A percentile compares a stretch with the other conserved stretches of the same genome.
These are phyloP conservation scores for Rhizopus stolonifer DNA, from an alignment of 371 early-diverging fungal genomes.

Conservation along the genomic window DNA sequence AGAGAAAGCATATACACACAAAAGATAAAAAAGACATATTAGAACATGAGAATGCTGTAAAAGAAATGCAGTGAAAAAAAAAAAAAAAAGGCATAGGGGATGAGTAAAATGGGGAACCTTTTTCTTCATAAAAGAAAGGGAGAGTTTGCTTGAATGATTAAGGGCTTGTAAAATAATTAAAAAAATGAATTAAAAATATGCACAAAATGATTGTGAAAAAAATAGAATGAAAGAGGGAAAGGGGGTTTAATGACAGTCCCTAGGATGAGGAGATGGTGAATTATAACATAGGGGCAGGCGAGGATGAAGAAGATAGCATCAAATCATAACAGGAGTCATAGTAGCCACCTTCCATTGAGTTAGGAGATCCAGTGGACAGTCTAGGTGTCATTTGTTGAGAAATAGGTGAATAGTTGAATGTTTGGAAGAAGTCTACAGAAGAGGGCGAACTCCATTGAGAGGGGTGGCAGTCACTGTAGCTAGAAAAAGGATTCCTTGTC, in stretches of 20 bases:
- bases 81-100: too few species aligned
- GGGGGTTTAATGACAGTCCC: not conserved
- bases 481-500: too few species aligned
- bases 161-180: too few species aligned
- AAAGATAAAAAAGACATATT: too few species aligned
- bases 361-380: constrained; percentile 27
- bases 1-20: too few species aligned
- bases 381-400: constrained; percentile 28
- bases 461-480: not conserved
- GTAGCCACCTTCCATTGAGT: constrained; percentile 19
- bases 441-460: not conserved
- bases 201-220: too few species aligned
- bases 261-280: not conserved
- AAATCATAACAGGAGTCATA: constrained; percentile 26
- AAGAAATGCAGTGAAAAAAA: too few species aligned
- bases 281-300: constrained; percentile 4
- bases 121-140: too few species aligned
- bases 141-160: too few species aligned
- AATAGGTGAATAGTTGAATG: constrained; percentile 18
- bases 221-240: not conserved
- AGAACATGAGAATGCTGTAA: too few species aligned
- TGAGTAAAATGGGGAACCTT: too few species aligned
- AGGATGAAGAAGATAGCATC: constrained; percentile 11
- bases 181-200: too few species aligned
- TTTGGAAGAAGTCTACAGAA: not conserved